Evolutionary conservation across 345 rosid species (phyloP).

Genomic region (Euphorbia pulcherrima): DNA sequence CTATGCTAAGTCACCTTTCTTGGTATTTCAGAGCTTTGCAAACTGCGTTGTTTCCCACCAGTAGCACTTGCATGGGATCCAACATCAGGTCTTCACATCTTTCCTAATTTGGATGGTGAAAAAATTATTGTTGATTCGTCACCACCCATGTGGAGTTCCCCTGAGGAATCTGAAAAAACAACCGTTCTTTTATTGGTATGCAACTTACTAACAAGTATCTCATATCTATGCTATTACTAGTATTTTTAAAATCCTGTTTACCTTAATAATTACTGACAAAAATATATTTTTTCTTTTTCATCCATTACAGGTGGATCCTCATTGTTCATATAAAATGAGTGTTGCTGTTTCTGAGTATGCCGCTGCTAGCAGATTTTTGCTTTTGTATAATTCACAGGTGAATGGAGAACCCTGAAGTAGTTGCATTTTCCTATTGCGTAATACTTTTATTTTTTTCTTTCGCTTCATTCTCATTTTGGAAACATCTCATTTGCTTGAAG

Average conservation of each 20-base stretch:
- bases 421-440: slow-evolving; percentile 5
- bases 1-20: slow-evolving; percentile 21
- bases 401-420: not conserved
- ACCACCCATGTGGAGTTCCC: slow-evolving; percentile 72
- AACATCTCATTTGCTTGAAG: not conserved
- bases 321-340: slow-evolving; percentile 74
- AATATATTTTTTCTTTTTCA: slow-evolving; percentile 11
- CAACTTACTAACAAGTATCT: slow-evolving; percentile 10
- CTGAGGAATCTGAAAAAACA: slow-evolving; percentile 63
- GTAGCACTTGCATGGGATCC: slow-evolving; percentile 97
- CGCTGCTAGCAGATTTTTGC: slow-evolving; percentile 73
- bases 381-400: slow-evolving; percentile 76
- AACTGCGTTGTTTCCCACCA: slow-evolving; percentile 96
- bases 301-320: slow-evolving; percentile 87
- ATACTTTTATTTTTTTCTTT: no score
- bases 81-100: slow-evolving; percentile 67
- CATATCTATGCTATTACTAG: not conserved
- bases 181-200: slow-evolving; percentile 71
- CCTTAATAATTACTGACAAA: not conserved
- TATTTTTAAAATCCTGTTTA: no score
- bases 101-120: slow-evolving; percentile 66
- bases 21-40: slow-evolving; percentile 78
- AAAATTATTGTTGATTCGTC: slow-evolving; percentile 72
- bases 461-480: not conserved
- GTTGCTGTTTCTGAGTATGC: slow-evolving; percentile 60